Evolutionary conservation across 2,329 filamentous ascomycete species (phyloP).

Genomic region (Alternaria gaisen): DNA sequence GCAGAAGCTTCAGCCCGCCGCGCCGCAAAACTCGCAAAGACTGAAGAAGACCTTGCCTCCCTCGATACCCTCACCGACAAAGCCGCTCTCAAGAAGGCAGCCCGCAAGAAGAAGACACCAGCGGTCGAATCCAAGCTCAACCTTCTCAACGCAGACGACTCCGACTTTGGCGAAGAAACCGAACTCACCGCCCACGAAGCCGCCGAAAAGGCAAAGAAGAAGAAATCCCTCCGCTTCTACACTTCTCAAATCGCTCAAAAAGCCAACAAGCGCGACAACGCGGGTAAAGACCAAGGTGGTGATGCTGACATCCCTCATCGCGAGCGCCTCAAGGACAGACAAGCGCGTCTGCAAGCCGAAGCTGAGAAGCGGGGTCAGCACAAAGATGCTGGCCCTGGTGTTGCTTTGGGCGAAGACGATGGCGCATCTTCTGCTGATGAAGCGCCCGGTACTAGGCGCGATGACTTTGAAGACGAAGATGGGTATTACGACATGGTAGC

Average conservation of each 20-base stretch:
- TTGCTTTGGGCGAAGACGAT: conserved; percentile 69
- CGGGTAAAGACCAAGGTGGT: conserved; percentile 77
- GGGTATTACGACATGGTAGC: conserved; percentile 93
- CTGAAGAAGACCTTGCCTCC: conserved; percentile 77
- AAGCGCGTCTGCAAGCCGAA: conserved; percentile 86
- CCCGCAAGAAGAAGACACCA: conserved; percentile 50
- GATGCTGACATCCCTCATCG: conserved; percentile 87
- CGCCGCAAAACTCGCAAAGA: conserved; percentile 62
- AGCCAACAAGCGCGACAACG: conserved; percentile 80
- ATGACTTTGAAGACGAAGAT: conserved; percentile 63
- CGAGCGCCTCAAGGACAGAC: conserved; percentile 85
- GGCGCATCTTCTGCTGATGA: conserved; percentile 75
- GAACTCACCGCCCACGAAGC: conserved; percentile 78
- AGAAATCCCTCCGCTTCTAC: conserved; percentile 96
- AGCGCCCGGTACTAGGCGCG: conserved; percentile 44
- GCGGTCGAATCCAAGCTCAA: conserved; percentile 37
- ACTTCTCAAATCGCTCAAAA: conserved; percentile 97
- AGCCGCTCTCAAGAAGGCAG: conserved; percentile 58
- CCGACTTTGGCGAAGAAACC: conserved; percentile 93
- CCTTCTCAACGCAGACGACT: conserved; percentile 67
- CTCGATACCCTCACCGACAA: conserved; percentile 69
- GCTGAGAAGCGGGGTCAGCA: conserved; percentile 80
- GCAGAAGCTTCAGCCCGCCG: conserved; percentile 63
- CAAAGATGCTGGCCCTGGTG: conserved; percentile 64
- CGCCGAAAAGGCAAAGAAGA: conserved; percentile 86